Base-by-base conservation (phyloP, 306 rosid species). In the Cucurbita maxima region DNA sequence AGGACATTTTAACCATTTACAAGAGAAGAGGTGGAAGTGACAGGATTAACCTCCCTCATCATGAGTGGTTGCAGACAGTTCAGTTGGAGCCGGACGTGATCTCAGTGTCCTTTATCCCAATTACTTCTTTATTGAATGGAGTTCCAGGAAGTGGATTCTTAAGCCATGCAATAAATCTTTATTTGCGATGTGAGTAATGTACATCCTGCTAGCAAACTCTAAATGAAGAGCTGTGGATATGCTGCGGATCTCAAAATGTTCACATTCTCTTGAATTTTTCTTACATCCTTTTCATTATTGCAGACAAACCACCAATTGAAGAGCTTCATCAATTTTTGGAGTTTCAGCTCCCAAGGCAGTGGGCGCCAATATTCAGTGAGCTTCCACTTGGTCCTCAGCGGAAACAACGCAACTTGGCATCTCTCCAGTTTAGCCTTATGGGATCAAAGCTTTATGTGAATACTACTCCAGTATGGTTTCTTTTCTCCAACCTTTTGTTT, bases 371-470 rank as follows among this genome's bases (percentile, higher is more conserved):
- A 74, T 93, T 90, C 84, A 90, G 94, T 52, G 98, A 93, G 37
- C 98, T 93, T 80, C 98, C 98, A 37, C 98, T 93, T 77, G 98
- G 98, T 77, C 98, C 97, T 40, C 98, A 93, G 78, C 79, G 94
- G 79, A 93, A 84, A 82, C 96, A 85, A 60, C 88, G 84, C 57
- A 82, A 87, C 79, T 82, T 77, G 83, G 73, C 86, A 64, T 90
- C 97, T 79, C 85, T 93, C 56, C 98, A 90, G 86, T 93, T 93
- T 85, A 93, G 98, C 85, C 88, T 93, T 74, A 60, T 93, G 88
- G 97, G 98, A 43, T 93, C 98, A 45, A 93, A 83, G 84, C 98
- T 93, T 58, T 90, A 84, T 43, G 94, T 93, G 63, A 93, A 93
- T 84, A 90, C 94, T 68, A 75, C 79, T 62, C 85, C 76, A 79